Conservation (phyloP, 176 grass and related monocot genomes). For the Triticum turgidum region DNA sequence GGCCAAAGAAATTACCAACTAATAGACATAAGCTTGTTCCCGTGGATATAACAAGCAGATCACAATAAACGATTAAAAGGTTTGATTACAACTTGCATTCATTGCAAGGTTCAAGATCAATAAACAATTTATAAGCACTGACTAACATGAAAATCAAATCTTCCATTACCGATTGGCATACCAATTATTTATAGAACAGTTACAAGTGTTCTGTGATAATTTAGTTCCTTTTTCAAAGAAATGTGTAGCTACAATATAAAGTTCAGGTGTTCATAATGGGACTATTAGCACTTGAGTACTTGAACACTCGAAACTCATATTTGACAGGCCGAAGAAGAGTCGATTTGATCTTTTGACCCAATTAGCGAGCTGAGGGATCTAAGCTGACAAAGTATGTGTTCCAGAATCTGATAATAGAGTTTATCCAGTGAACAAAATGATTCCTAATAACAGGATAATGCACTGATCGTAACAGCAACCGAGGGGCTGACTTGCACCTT, state of each 20-base stretch:
- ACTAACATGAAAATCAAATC: background rate
- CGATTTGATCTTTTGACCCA: background rate
- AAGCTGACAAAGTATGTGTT: background rate
- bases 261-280: background rate
- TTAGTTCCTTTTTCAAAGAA: background rate
- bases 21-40: no score
- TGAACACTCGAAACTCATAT: background rate
- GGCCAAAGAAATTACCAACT: no score
- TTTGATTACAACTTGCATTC: background rate
- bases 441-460: background rate
- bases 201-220: background rate
- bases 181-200: conserved; percentile 5
- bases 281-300: background rate
- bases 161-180: background rate
- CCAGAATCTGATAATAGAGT: background rate
- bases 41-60: no score
- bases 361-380: background rate
- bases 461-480: background rate
- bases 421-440: background rate
- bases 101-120: background rate
- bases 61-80: background rate
- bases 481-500: background rate
- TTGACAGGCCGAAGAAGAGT: background rate
- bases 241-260: background rate
- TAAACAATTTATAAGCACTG: background rate